Percentiles rank a stretch among this genome's conserved stretches.
Conservation (phyloP, 2,329 filamentous ascomycete genomes). For the Cylindrodendrum hubeiense region DNA sequence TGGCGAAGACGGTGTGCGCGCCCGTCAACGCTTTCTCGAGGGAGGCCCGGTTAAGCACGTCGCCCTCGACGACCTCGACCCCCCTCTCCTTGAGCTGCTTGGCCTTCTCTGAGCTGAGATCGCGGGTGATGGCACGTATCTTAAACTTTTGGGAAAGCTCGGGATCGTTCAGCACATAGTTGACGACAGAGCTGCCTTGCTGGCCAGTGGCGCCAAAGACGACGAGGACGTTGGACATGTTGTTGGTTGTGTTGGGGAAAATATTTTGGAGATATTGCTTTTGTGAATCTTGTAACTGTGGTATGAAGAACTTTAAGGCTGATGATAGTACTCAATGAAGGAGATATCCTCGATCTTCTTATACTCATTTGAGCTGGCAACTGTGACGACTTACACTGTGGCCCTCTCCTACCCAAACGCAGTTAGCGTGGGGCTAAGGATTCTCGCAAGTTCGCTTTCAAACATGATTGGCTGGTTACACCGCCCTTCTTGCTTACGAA, state of each 20-base stretch:
- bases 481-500: background rate
- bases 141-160: constrained; percentile 59
- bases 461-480: background rate
- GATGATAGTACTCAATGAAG: background rate
- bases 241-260: background rate
- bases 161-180: constrained; percentile 58
- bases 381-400: background rate
- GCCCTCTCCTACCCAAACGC: background rate
- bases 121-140: constrained; percentile 64
- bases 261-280: no score
- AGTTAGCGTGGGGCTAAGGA: background rate
- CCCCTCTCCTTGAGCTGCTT: constrained; percentile 45
- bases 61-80: constrained; percentile 54
- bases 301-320: background rate
- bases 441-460: background rate
- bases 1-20: constrained; percentile 61
- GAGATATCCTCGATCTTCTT: background rate
- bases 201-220: constrained; percentile 66
- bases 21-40: constrained; percentile 56
- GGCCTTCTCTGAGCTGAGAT: constrained; percentile 51
- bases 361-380: background rate
- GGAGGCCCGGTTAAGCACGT: constrained; percentile 54
- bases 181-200: constrained; percentile 63
- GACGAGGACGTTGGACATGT: constrained; percentile 53
- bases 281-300: no score